A percentile compares a stretch with the other conserved stretches of the same genome.
These are phyloP conservation scores for Centaurea solstitialis DNA, from an alignment of 129 eudicot genomes.

Conservation along the genomic window DNA sequence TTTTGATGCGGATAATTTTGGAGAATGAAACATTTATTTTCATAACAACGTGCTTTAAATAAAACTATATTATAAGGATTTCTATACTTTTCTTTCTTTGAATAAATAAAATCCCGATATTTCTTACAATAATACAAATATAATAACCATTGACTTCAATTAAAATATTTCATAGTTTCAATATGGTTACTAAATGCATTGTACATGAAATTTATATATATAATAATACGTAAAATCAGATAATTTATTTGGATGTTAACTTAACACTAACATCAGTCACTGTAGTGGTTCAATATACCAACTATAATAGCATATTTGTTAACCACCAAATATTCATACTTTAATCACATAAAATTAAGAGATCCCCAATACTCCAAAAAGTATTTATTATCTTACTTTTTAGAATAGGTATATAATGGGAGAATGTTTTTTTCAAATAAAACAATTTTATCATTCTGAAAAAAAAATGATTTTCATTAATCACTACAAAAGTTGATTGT, in stretches of 20 bases:
- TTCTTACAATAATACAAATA: neutral
- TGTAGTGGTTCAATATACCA: neutral
- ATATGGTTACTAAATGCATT: slow-evolving; percentile 14
- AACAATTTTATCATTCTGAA: no score
- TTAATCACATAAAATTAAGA: neutral
- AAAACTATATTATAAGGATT: neutral
- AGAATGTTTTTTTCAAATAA: neutral
- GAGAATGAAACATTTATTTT: neutral
- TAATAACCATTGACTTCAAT: slow-evolving; percentile 14
- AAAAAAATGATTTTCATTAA: neutral
- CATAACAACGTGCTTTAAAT: neutral
- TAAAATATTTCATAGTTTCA: neutral
- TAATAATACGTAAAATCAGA: neutral
- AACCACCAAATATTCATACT: neutral
- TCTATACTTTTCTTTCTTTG: no score
- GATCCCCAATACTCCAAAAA: neutral
- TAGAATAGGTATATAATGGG: no score
- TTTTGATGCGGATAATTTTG: neutral
- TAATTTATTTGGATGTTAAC: neutral
- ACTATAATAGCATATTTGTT: neutral
- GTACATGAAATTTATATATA: slow-evolving; percentile 6
- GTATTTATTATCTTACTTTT: no score
- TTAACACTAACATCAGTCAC: slow-evolving; percentile 4
- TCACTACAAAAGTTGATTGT: no score
- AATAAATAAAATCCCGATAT: neutral